Percentiles rank a stretch among this genome's conserved stretches.
These are phyloP conservation scores for Cercis canadensis DNA, from an alignment of 306 rosid genomes.

Conservation along the genomic window DNA sequence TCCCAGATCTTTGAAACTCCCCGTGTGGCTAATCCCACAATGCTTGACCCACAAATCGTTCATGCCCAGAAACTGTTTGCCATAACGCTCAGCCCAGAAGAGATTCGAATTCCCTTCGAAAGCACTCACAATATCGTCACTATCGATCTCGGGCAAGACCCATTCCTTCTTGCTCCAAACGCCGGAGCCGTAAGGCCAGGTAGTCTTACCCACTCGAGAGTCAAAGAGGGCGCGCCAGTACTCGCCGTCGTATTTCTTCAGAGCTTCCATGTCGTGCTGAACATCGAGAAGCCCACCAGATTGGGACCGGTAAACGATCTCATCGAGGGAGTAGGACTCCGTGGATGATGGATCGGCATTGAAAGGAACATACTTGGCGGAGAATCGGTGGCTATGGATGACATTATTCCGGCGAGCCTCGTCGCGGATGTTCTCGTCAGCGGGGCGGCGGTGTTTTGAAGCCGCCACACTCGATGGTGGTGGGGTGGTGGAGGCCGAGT, in stretches of 20 bases:
- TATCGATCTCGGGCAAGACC: conserved; percentile 80
- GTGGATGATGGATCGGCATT: conserved; percentile 56
- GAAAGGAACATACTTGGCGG: conserved; percentile 84
- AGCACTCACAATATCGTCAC: conserved; percentile 72
- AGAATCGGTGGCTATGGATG: conserved; percentile 55
- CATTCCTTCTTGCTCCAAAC: conserved; percentile 93
- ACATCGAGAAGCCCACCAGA: conserved; percentile 85
- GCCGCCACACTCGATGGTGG: neutral
- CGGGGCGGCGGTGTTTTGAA: conserved; percentile 62
- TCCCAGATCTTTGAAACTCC: conserved; percentile 83
- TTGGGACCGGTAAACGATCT: conserved; percentile 78
- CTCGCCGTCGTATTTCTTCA: conserved; percentile 66
- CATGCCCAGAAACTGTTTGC: conserved; percentile 75
- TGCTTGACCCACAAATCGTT: conserved; percentile 86
- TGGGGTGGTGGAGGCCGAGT: neutral
- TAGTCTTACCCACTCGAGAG: conserved; percentile 77
- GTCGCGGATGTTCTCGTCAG: conserved; percentile 76
- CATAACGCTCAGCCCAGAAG: conserved; percentile 90
- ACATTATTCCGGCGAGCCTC: conserved; percentile 75
- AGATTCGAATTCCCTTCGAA: conserved; percentile 87
- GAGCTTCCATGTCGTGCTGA: conserved; percentile 68
- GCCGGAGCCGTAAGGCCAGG: conserved; percentile 90
- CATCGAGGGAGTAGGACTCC: conserved; percentile 84
- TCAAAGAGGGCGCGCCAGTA: conserved; percentile 86
- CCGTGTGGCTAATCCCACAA: conserved; percentile 88